These are phyloP conservation scores for Saccharomycopsis sp. DNA, from an alignment of 805 yeast species.

Conservation along the genomic window DNA sequence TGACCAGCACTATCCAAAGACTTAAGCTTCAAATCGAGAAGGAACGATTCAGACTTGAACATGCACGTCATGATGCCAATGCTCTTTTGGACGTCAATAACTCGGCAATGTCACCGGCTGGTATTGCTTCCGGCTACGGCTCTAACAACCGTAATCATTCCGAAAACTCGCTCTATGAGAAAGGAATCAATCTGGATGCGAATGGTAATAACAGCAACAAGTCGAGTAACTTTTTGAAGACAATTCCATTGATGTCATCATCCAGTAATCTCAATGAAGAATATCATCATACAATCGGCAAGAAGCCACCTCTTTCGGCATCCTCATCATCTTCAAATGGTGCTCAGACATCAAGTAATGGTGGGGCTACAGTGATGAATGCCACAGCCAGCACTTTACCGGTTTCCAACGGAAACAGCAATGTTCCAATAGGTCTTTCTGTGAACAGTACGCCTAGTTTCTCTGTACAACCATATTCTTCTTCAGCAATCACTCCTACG, in stretches of 20 bases:
- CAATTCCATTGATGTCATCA: too few relatives aligned
- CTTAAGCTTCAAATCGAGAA: conserved; percentile 17
- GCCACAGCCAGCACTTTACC: background rate
- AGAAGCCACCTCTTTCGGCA: too few relatives aligned
- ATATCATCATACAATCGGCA: too few relatives aligned
- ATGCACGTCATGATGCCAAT: background rate
- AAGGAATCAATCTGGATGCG: background rate
- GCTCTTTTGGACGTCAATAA: background rate
- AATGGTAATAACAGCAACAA: background rate
- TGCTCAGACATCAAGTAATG: too few relatives aligned
- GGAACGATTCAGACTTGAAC: conserved; percentile 11
- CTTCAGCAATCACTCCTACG: conserved; percentile 16
- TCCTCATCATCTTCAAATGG: too few relatives aligned
- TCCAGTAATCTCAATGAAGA: too few relatives aligned
- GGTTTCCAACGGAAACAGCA: too few relatives aligned
- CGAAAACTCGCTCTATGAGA: conserved; percentile 2
- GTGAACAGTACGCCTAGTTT: conserved; percentile 5
- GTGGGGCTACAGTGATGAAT: background rate
- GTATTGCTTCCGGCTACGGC: background rate
- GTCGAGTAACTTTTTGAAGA: too few relatives aligned
- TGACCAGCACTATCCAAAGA: conserved; percentile 23
- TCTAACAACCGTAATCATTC: conserved; percentile 1
- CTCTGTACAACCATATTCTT: conserved; percentile 15
- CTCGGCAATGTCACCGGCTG: too few relatives aligned
- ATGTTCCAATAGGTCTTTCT: background rate